phyloP scores from a whole-genome alignment of 257 asterid species.

The Solanum bukasovii region DNA sequence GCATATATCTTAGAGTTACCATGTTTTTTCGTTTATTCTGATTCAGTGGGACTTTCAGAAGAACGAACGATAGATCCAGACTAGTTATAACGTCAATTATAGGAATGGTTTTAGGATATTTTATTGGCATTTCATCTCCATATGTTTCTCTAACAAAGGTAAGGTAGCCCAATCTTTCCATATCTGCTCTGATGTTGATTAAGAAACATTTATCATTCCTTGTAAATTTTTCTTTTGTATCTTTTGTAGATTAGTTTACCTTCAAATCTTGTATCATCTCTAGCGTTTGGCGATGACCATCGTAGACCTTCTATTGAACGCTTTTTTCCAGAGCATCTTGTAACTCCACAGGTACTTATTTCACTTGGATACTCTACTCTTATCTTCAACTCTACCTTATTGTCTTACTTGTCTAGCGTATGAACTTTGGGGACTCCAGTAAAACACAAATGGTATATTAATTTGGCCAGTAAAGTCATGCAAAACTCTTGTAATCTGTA shows the following conservation, averaged over 20 bases:
- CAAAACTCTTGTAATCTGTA: neutral
- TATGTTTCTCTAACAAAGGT: constrained; percentile 75
- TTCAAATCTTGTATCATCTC: constrained; percentile 34
- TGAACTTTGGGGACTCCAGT: neutral
- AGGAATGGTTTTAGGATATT: constrained; percentile 91
- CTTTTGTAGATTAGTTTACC: constrained; percentile 69
- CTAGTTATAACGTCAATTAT: constrained; percentile 66
- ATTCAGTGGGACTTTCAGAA: constrained; percentile 64
- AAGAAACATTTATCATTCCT: neutral
- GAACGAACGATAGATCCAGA: constrained; percentile 58
- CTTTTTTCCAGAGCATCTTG: neutral
- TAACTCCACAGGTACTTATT: constrained; percentile 2
- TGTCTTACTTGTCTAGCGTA: neutral
- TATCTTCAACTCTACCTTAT: neutral
- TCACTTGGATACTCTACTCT: neutral
- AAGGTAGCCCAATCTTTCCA: constrained; percentile 2
- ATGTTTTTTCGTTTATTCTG: neutral
- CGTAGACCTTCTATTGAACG: neutral
- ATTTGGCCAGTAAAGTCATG: neutral
- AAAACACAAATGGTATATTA: neutral
- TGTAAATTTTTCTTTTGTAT: constrained; percentile 19
- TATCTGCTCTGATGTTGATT: neutral
- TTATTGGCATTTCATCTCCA: constrained; percentile 89
- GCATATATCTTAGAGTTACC: neutral
- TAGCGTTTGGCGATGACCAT: constrained; percentile 3